These are phyloP conservation scores for Physocladia obscura DNA, from an alignment of 192 early-diverging fungal species.

Conservation along the genomic window DNA sequence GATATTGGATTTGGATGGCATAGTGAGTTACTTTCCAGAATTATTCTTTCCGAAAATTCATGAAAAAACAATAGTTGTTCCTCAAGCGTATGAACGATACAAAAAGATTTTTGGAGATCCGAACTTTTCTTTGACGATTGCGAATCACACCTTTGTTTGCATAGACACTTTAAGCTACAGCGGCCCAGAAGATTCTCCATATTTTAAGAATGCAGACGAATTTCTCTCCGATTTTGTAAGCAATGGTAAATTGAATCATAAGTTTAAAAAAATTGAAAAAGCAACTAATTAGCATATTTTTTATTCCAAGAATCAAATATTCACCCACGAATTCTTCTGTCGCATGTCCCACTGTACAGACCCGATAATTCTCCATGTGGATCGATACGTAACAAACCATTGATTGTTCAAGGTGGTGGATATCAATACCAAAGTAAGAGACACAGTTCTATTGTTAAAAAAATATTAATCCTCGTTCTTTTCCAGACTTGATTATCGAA, in stretches of 20 bases:
- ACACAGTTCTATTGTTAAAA: neutral
- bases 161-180: slow-evolving; percentile 79
- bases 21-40: neutral
- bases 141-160: slow-evolving; percentile 63
- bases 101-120: slow-evolving; percentile 35
- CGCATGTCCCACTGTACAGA: slow-evolving; percentile 85
- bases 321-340: slow-evolving; percentile 63
- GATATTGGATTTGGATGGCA: slow-evolving; percentile 74
- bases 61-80: slow-evolving; percentile 28
- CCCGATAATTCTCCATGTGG: slow-evolving; percentile 71
- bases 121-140: slow-evolving; percentile 38
- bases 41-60: neutral
- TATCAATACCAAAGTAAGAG: slow-evolving; percentile 81
- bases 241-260: too few relatives aligned
- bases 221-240: slow-evolving; percentile 46
- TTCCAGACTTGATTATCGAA: slow-evolving; percentile 65
- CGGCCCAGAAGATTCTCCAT: slow-evolving; percentile 30
- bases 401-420: slow-evolving; percentile 63
- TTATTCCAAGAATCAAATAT: neutral
- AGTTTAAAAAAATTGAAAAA: neutral
- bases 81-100: slow-evolving; percentile 43
- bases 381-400: slow-evolving; percentile 50
- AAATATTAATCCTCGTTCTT: neutral
- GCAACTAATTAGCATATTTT: too few relatives aligned
- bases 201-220: slow-evolving; percentile 49